These are phyloP conservation scores for Tricholoma matsutake DNA, from an alignment of 768 basidiomycete genomes.

Conservation along the genomic window DNA sequence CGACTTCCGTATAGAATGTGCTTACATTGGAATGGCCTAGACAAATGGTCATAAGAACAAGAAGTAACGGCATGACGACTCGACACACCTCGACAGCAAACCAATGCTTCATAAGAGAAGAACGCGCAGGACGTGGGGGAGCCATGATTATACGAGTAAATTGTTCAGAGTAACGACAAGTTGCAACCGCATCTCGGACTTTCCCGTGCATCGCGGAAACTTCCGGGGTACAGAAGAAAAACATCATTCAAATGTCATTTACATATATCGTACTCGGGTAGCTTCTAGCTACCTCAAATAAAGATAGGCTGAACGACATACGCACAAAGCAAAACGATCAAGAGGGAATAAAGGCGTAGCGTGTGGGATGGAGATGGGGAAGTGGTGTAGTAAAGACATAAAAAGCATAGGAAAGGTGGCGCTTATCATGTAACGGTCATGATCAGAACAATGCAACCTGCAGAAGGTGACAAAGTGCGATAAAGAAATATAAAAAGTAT, in stretches of 20 bases:
- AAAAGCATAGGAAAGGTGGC: conserved; percentile 18
- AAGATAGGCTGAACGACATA: conserved; percentile 17
- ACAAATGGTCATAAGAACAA: conserved; percentile 5
- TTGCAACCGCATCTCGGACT: conserved; percentile 9
- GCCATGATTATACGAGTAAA: conserved; percentile 12
- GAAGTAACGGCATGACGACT: conserved; percentile 5
- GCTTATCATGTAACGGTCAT: conserved; percentile 20
- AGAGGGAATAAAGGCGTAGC: conserved; percentile 3
- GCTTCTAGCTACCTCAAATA: conserved; percentile 30
- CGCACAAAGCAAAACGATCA: conserved; percentile 11
- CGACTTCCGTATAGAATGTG: neutral
- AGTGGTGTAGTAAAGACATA: conserved; percentile 16
- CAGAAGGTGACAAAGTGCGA: conserved; percentile 5
- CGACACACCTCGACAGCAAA: conserved; percentile 65
- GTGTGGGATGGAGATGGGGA: neutral
- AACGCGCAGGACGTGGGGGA: conserved; percentile 21
- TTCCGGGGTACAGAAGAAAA: conserved; percentile 20
- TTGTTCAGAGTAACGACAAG: neutral
- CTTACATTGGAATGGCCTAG: conserved; percentile 55
- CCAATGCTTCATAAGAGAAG: conserved; percentile 59
- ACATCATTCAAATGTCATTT: conserved; percentile 18
- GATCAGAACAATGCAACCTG: conserved; percentile 9
- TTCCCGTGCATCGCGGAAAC: conserved; percentile 34
- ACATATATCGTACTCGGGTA: conserved; percentile 24
- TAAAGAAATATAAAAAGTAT: conserved; percentile 19